Conservation (phyloP, 495 filamentous ascomycete species). For the Bombardia bombarda region DNA sequence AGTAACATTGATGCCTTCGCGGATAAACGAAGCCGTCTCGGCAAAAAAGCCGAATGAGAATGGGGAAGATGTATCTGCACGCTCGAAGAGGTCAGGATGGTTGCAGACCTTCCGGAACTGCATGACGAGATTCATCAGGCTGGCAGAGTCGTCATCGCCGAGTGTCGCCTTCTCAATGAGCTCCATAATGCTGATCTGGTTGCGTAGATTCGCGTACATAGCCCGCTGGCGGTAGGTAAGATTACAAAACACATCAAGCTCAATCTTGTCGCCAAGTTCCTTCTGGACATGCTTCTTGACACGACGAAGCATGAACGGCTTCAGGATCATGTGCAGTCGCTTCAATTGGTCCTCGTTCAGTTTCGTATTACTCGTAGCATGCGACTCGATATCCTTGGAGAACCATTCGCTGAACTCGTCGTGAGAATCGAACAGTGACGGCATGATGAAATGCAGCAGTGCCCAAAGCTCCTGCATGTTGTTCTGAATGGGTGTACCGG, state of each 20-base stretch:
- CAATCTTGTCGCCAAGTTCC: slow-evolving; percentile 97
- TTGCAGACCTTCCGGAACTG: slow-evolving; percentile 99
- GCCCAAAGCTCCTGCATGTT: slow-evolving; percentile 99
- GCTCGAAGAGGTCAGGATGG: slow-evolving; percentile 93
- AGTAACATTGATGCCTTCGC: slow-evolving; percentile 72
- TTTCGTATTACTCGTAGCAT: slow-evolving; percentile 97
- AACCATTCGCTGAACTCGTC: slow-evolving; percentile 99
- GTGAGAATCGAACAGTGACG: slow-evolving; percentile 93
- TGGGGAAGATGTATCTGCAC: slow-evolving; percentile 83
- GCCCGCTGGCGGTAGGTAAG: slow-evolving; percentile 96
- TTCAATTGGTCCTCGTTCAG: slow-evolving; percentile 95
- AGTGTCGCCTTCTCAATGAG: slow-evolving; percentile 94
- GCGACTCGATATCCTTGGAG: slow-evolving; percentile 97
- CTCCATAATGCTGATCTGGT: slow-evolving; percentile 98
- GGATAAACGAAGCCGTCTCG: slow-evolving; percentile 88
- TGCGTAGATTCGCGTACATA: slow-evolving; percentile 80
- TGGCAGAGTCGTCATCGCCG: slow-evolving; percentile 92
- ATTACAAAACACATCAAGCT: slow-evolving; percentile 92
- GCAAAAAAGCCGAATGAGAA: slow-evolving; percentile 77
- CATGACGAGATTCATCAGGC: slow-evolving; percentile 98
- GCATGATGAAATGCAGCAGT: slow-evolving; percentile 98
- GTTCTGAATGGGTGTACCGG: slow-evolving; percentile 97
- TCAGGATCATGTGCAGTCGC: slow-evolving; percentile 96
- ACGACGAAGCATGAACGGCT: slow-evolving; percentile 98
- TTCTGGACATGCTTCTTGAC: slow-evolving; percentile 99